phyloP scores from a whole-genome alignment of 2,329 filamentous ascomycete species.

The Aspergillus sp. region DNA sequence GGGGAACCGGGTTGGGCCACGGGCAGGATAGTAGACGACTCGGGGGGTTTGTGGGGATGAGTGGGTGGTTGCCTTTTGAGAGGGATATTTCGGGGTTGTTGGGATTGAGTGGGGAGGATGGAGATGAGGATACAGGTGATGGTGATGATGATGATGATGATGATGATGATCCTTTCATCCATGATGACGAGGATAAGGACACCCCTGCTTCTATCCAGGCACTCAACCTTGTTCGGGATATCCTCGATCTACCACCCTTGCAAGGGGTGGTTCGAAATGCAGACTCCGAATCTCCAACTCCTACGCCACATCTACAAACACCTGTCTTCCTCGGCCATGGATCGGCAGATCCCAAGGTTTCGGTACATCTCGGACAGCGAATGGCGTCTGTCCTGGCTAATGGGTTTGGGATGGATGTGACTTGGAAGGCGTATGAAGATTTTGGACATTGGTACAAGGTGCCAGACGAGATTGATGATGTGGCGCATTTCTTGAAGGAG shows the following conservation, averaged over 20 bases:
- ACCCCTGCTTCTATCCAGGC: neutral
- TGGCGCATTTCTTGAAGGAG: neutral
- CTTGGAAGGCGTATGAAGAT: constrained; percentile 7
- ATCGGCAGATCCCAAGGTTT: constrained; percentile 15
- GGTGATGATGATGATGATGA: no score
- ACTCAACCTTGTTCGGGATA: neutral
- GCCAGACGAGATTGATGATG: neutral
- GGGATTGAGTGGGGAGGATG: neutral
- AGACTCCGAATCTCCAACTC: no score
- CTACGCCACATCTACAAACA: neutral
- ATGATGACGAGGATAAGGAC: neutral
- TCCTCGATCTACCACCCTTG: neutral
- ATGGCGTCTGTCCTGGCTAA: constrained; percentile 16
- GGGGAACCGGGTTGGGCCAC: no score
- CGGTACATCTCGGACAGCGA: constrained; percentile 10
- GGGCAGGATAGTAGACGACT: neutral
- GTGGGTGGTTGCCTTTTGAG: neutral
- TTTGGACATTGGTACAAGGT: neutral
- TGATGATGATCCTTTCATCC: no score
- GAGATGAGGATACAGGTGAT: neutral
- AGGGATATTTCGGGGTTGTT: neutral
- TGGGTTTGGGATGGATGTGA: constrained; percentile 18
- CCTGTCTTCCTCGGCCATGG: constrained; percentile 21
- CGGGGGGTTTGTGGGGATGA: neutral
- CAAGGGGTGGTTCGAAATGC: no score